Conservation (phyloP, 2,329 filamentous ascomycete species). For the Colletotrichum filicis region DNA sequence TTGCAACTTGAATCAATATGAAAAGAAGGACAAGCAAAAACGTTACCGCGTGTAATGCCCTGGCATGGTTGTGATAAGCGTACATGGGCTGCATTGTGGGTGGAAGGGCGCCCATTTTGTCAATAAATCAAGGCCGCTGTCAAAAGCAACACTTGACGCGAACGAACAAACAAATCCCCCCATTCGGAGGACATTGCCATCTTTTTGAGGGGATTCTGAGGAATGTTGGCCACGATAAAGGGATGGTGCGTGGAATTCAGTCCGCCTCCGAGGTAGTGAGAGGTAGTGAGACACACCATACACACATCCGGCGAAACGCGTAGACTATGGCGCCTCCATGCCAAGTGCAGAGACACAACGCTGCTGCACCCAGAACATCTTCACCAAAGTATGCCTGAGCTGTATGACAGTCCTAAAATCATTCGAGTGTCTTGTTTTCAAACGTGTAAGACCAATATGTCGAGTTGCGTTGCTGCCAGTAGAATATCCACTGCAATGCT, state of each 20-base stretch:
- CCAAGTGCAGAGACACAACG: constrained; percentile 1
- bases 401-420: neutral
- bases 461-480: neutral
- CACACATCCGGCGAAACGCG: neutral
- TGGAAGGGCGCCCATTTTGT: neutral
- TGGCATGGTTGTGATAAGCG: constrained; percentile 26
- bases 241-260: constrained; percentile 28
- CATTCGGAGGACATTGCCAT: neutral
- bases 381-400: neutral
- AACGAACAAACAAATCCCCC: neutral
- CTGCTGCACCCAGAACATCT: too few species aligned
- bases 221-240: constrained; percentile 29
- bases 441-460: neutral
- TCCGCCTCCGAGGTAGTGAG: neutral
- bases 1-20: constrained; percentile 16
- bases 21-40: constrained; percentile 29
- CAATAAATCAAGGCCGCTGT: constrained; percentile 10
- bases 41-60: constrained; percentile 27
- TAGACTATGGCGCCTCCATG: neutral
- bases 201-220: constrained; percentile 29
- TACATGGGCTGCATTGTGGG: constrained; percentile 18
- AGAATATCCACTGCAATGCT: neutral
- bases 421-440: neutral
- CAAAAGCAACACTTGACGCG: constrained; percentile 5
- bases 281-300: constrained; percentile 1